Conservation (phyloP, 495 filamentous ascomycete species). For the Elasticomyces elasticus region DNA sequence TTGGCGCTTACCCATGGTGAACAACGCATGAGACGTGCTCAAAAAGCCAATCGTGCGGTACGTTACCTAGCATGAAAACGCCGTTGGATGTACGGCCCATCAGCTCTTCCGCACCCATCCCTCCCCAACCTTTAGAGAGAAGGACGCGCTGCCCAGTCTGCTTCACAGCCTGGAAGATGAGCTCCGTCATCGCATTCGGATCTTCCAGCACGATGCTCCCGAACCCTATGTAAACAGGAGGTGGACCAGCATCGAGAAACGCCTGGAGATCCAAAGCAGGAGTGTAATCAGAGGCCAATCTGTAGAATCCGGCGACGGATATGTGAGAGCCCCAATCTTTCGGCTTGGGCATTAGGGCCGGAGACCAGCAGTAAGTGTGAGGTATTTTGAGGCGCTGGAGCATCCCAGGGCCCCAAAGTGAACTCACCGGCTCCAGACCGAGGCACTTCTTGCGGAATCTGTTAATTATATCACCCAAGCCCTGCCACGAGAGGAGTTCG, state of each 20-base stretch:
- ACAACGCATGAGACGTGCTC: conserved; percentile 51
- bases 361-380: conserved; percentile 57
- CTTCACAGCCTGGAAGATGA: conserved; percentile 46
- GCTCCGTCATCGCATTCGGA: conserved; percentile 41
- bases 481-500: conserved; percentile 60
- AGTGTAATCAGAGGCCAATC: conserved; percentile 40
- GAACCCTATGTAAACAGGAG: conserved; percentile 59
- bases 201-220: conserved; percentile 58
- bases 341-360: conserved; percentile 52
- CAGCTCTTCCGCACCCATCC: conserved; percentile 41
- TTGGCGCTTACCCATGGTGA: too few relatives aligned
- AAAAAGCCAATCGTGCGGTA: conserved; percentile 59
- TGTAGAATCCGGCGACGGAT: conserved; percentile 52
- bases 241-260: conserved; percentile 45
- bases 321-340: conserved; percentile 52
- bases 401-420: conserved; percentile 39
- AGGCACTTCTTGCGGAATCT: conserved; percentile 41
- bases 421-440: conserved; percentile 43
- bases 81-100: conserved; percentile 34
- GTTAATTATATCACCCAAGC: conserved; percentile 55
- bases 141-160: conserved; percentile 45
- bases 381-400: conserved; percentile 41
- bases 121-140: conserved; percentile 56
- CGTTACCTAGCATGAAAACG: conserved; percentile 50
- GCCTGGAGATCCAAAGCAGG: conserved; percentile 41